Evolutionary conservation across 2,329 filamentous ascomycete genomes (phyloP).

Genomic region (Didymella glomerata): DNA sequence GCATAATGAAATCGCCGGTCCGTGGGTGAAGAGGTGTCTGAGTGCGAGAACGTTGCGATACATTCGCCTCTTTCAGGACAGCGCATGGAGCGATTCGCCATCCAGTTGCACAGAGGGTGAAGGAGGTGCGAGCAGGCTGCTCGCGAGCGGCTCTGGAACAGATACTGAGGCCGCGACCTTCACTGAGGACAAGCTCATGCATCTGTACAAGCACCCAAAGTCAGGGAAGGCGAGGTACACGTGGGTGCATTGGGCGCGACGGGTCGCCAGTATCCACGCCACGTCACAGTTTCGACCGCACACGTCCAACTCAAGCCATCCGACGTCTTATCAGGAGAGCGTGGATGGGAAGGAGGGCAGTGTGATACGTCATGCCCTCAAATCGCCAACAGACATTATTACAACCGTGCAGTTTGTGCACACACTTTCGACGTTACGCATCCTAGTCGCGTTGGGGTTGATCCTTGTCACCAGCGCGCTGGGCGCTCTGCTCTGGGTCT

Average conservation of each 20-base stretch:
- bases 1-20: conserved; percentile 33
- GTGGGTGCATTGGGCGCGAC: conserved; percentile 56
- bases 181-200: conserved; percentile 52
- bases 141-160: conserved; percentile 26
- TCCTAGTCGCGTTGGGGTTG: conserved; percentile 26
- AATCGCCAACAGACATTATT: conserved; percentile 17
- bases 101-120: not conserved
- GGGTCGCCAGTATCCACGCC: conserved; percentile 34
- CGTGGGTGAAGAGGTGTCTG: conserved; percentile 31
- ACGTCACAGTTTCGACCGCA: conserved; percentile 2
- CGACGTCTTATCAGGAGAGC: conserved; percentile 3
- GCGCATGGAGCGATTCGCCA: conserved; percentile 31
- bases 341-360: conserved; percentile 16
- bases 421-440: conserved; percentile 26
- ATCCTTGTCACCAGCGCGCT: conserved; percentile 28
- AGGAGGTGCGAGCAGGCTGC: conserved; percentile 8
- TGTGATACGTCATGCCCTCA: conserved; percentile 6
- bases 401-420: conserved; percentile 41
- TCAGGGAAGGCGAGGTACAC: conserved; percentile 51
- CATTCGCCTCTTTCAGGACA: conserved; percentile 31
- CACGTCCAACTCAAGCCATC: conserved; percentile 4
- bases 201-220: conserved; percentile 45
- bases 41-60: conserved; percentile 31
- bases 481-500: conserved; percentile 36
- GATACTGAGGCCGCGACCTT: conserved; percentile 32